phyloP scores from a whole-genome alignment of 805 yeast genomes.

The Lachancea thermotolerans region DNA sequence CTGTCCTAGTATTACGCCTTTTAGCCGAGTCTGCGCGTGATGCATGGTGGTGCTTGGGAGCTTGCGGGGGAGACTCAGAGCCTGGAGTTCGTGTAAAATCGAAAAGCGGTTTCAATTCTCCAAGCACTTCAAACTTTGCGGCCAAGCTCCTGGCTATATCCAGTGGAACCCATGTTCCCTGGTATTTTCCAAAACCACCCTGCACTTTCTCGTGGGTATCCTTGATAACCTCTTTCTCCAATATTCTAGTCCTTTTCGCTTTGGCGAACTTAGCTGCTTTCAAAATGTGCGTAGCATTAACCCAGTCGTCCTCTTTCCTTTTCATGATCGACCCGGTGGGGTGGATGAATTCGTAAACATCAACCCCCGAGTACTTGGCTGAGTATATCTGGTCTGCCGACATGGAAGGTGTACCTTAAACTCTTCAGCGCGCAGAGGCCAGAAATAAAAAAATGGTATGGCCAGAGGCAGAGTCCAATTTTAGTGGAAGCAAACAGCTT shows the following conservation, averaged over 20 bases:
- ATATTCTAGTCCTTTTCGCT: constrained; percentile 85
- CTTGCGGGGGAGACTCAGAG: constrained; percentile 47
- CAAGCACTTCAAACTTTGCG: constrained; percentile 55
- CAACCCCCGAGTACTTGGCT: constrained; percentile 73
- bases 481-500: too few species aligned
- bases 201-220: constrained; percentile 90
- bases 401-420: constrained; percentile 3
- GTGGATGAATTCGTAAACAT: constrained; percentile 71
- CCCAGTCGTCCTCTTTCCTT: constrained; percentile 72
- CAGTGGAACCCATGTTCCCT: constrained; percentile 94
- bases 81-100: constrained; percentile 51
- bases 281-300: constrained; percentile 90
- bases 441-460: background rate
- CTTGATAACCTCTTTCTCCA: constrained; percentile 87
- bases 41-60: constrained; percentile 63
- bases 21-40: constrained; percentile 38
- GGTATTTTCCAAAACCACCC: constrained; percentile 96
- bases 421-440: background rate
- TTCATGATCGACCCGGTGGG: constrained; percentile 73
- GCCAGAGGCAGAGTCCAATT: background rate
- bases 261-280: constrained; percentile 93
- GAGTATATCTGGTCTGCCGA: constrained; percentile 46
- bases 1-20: constrained; percentile 24
- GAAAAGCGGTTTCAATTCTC: constrained; percentile 56
- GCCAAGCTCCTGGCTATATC: constrained; percentile 67